A percentile compares a stretch with the other conserved stretches of the same genome.
Conservation (phyloP, 2,329 filamentous ascomycete species). For the Cadophora sp. region DNA sequence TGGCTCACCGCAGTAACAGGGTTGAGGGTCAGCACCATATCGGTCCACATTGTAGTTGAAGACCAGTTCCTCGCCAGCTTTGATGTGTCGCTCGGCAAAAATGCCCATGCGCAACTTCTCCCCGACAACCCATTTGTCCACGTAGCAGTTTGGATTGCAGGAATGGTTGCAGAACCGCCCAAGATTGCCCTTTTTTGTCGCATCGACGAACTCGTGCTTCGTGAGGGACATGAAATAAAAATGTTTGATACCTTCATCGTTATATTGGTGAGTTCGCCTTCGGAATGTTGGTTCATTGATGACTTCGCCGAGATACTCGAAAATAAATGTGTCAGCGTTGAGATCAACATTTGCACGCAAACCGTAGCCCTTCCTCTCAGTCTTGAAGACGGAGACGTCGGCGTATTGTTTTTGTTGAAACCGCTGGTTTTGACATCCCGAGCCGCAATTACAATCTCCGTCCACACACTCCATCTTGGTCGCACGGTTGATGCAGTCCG, state of each 20-base stretch:
- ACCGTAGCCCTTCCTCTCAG: slow-evolving; percentile 96
- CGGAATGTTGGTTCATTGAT: slow-evolving; percentile 93
- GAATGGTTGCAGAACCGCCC: slow-evolving; percentile 99
- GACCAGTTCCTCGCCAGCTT: slow-evolving; percentile 90
- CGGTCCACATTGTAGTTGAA: slow-evolving; percentile 99
- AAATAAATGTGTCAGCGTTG: slow-evolving; percentile 88
- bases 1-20: slow-evolving; percentile 92
- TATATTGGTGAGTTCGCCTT: slow-evolving; percentile 89
- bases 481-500: slow-evolving; percentile 97
- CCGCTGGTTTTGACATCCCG: slow-evolving; percentile 89
- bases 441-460: slow-evolving; percentile 85
- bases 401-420: slow-evolving; percentile 93
- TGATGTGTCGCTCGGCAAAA: slow-evolving; percentile 85
- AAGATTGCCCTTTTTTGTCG: slow-evolving; percentile 94
- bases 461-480: slow-evolving; percentile 96
- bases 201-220: slow-evolving; percentile 96
- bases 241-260: slow-evolving; percentile 96
- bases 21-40: slow-evolving; percentile 95
- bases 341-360: slow-evolving; percentile 82
- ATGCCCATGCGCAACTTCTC: slow-evolving; percentile 99
- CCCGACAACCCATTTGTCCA: slow-evolving; percentile 99
- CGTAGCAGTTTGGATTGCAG: slow-evolving; percentile 98
- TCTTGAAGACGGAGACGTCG: slow-evolving; percentile 92
- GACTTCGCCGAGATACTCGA: slow-evolving; percentile 97
- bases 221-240: slow-evolving; percentile 99